Percentiles rank a stretch among this genome's conserved stretches.
phyloP scores from a whole-genome alignment of 805 yeast species.

The Brettanomyces nanus region DNA sequence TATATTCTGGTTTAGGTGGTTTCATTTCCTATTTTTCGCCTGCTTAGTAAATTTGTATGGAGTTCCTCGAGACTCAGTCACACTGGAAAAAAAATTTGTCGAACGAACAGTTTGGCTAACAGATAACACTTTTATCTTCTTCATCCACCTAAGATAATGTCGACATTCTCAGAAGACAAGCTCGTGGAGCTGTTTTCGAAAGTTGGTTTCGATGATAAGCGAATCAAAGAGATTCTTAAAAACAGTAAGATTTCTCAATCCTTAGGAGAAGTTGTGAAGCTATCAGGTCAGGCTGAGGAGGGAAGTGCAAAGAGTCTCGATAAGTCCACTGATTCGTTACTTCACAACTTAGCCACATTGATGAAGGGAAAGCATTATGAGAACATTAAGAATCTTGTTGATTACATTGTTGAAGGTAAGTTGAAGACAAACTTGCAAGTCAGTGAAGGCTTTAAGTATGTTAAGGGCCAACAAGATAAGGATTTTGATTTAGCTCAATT shows the following conservation, averaged over 20 bases:
- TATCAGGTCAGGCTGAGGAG: slow-evolving; percentile 22
- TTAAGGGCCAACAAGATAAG: slow-evolving; percentile 35
- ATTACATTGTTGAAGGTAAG: slow-evolving; percentile 56
- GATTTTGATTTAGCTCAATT: slow-evolving; percentile 41
- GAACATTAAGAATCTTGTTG: slow-evolving; percentile 43
- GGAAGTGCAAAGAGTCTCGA: slow-evolving; percentile 32
- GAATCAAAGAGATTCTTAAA: slow-evolving; percentile 72
- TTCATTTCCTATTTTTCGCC: too few relatives aligned
- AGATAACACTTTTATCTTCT: too few relatives aligned
- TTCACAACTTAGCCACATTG: slow-evolving; percentile 72
- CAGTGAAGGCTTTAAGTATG: slow-evolving; percentile 70
- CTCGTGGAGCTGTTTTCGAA: slow-evolving; percentile 28
- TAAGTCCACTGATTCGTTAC: slow-evolving; percentile 51
- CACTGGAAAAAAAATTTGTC: too few relatives aligned
- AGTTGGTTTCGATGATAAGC: slow-evolving; percentile 65
- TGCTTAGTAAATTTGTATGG: too few relatives aligned
- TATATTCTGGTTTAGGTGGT: too few relatives aligned
- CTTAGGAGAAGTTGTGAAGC: slow-evolving; percentile 49
- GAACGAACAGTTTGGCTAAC: too few relatives aligned
- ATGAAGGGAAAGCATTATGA: slow-evolving; percentile 50
- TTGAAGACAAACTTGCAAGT: slow-evolving; percentile 67
- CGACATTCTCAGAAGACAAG: slow-evolving; percentile 16
- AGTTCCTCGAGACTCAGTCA: too few relatives aligned
- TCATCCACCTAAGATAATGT: too few relatives aligned
- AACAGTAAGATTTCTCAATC: slow-evolving; percentile 78